Conservation (phyloP, 176 grass and related monocot genomes). For the Ampelocalamus luodianensis region DNA sequence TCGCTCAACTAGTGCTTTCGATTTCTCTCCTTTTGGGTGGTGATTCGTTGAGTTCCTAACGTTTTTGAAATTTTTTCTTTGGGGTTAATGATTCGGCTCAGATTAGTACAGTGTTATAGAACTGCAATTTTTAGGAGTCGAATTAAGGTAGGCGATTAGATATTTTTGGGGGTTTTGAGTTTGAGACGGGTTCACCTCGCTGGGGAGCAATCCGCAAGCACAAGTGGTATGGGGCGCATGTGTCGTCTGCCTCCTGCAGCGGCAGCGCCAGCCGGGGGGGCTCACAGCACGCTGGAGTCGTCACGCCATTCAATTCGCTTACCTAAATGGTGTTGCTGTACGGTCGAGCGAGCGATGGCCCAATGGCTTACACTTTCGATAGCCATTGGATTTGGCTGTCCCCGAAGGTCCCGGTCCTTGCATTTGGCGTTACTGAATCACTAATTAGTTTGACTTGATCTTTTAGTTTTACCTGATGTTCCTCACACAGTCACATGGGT, state of each 20-base stretch:
- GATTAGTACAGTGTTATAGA: background rate
- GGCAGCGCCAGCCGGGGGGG: background rate
- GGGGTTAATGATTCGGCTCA: background rate
- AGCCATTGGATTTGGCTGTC: conserved; percentile 21
- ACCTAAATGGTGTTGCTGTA: conserved; percentile 32
- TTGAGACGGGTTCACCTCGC: background rate
- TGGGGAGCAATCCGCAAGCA: background rate
- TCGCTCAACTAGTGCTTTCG: background rate
- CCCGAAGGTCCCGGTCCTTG: conserved; percentile 1
- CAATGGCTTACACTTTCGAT: background rate
- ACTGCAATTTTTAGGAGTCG: background rate
- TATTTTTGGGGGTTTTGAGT: background rate
- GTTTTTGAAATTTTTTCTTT: background rate
- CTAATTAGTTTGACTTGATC: conserved; percentile 22
- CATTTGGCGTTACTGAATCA: conserved; percentile 40
- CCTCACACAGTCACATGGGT: conserved; percentile 36
- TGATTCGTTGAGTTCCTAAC: background rate
- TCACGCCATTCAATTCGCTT: conserved; percentile 54
- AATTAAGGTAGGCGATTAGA: background rate
- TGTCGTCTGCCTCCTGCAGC: conserved; percentile 2
- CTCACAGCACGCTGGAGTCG: conserved; percentile 17
- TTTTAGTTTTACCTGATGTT: conserved; percentile 16
- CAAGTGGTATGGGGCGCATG: background rate
- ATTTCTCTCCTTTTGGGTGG: background rate
- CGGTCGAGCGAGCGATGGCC: background rate